phyloP scores from a whole-genome alignment of 23 red algal species.

The Gracilaria domingensis region DNA sequence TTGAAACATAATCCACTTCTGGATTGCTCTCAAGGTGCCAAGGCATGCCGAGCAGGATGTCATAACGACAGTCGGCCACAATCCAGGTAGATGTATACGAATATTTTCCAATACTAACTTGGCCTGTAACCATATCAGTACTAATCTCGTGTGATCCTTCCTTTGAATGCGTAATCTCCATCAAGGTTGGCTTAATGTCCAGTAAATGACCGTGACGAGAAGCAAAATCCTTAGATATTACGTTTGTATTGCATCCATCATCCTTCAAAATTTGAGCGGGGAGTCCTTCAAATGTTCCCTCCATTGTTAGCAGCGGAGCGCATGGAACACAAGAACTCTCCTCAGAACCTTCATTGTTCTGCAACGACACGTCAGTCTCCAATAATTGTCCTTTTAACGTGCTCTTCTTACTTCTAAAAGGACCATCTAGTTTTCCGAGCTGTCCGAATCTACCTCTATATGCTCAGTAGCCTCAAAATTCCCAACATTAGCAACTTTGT shows the following conservation, averaged over 20 bases:
- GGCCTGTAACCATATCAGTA: background rate
- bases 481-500: background rate
- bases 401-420: background rate
- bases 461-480: background rate
- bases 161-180: constrained; percentile 26
- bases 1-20: background rate
- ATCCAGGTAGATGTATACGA: constrained; percentile 19
- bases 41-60: constrained; percentile 33
- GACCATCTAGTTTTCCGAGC: background rate
- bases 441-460: background rate
- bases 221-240: constrained; percentile 15
- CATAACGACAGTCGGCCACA: constrained; percentile 35
- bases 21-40: constrained; percentile 8
- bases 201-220: background rate
- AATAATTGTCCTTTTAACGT: background rate
- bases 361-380: background rate
- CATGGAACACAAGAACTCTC: background rate
- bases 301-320: constrained; percentile 2
- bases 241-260: constrained; percentile 49
- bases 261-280: constrained; percentile 5
- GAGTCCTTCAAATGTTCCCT: background rate
- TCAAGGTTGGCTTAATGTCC: background rate
- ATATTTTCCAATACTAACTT: background rate
- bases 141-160: constrained; percentile 7
- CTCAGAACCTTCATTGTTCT: background rate